Conservation (phyloP, 2,329 filamentous ascomycete species). For the Lecanicillium sp. region DNA sequence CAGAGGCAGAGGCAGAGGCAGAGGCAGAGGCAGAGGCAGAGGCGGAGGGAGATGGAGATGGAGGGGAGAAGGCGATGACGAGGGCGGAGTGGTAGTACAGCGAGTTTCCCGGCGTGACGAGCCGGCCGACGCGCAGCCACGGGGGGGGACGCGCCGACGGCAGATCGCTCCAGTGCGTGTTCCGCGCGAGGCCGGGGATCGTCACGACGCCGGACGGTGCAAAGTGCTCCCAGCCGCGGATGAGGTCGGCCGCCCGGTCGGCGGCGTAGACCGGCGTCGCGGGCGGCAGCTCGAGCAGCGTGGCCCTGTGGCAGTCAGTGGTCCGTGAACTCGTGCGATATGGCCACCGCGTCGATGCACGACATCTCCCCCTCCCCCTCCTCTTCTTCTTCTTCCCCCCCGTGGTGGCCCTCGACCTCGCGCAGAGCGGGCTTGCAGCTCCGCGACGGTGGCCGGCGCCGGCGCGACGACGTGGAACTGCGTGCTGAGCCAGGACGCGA, state of each 20-base stretch:
- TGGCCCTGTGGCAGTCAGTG: constrained; percentile 62
- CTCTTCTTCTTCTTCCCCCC: not conserved
- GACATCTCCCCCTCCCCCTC: constrained; percentile 15
- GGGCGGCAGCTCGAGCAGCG: constrained; percentile 47
- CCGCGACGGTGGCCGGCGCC: constrained; percentile 46
- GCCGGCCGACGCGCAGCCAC: constrained; percentile 56
- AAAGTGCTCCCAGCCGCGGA: constrained; percentile 55
- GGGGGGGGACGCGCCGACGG: constrained; percentile 37
- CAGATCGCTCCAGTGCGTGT: constrained; percentile 18
- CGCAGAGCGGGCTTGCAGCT: constrained; percentile 47
- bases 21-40: too few species aligned
- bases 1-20: not conserved
- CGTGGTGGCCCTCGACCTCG: constrained; percentile 36
- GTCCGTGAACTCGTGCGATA: constrained; percentile 64
- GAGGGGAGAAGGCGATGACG: constrained; percentile 46
- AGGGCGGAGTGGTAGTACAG: constrained; percentile 58
- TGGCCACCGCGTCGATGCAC: constrained; percentile 51
- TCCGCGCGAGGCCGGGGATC: constrained; percentile 37
- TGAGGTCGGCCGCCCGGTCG: constrained; percentile 49
- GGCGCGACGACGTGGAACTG: constrained; percentile 56
- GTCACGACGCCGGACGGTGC: constrained; percentile 43
- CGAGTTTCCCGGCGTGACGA: constrained; percentile 47
- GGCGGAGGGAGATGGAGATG: too few species aligned
- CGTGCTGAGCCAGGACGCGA: constrained; percentile 58
- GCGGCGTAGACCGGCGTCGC: constrained; percentile 55